A percentile compares a stretch with the other conserved stretches of the same genome.
phyloP scores from a whole-genome alignment of 2,329 filamentous ascomycete genomes.

The Talaromyces marneffei region DNA sequence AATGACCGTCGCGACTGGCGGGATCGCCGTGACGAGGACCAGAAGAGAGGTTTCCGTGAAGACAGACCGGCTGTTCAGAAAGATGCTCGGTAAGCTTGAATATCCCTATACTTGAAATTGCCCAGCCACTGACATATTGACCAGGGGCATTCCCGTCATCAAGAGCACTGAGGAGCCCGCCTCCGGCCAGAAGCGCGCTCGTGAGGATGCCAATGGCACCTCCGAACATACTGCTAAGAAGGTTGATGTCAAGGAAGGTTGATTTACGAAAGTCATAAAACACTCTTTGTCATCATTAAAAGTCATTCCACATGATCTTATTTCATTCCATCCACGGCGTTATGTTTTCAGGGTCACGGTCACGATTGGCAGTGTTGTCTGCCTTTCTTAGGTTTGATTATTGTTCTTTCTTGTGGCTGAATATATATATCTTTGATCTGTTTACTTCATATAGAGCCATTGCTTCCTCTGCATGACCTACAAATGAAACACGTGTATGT shows the following conservation, averaged over 20 bases:
- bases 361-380: constrained; percentile 1
- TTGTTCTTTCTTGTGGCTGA: constrained; percentile 13
- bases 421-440: not conserved
- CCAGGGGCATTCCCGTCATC: constrained; percentile 41
- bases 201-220: constrained; percentile 35
- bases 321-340: constrained; percentile 14
- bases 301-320: constrained; percentile 4
- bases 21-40: constrained; percentile 41
- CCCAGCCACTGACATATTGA: constrained; percentile 14
- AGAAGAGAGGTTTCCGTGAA: constrained; percentile 38
- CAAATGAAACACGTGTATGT: not conserved
- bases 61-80: constrained; percentile 30
- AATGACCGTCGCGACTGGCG: constrained; percentile 39
- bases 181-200: constrained; percentile 41
- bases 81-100: constrained; percentile 36
- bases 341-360: constrained; percentile 10
- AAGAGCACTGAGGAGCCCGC: constrained; percentile 29
- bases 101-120: not conserved
- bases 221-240: constrained; percentile 43
- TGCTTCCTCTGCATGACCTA: not conserved
- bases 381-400: constrained; percentile 15
- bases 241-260: constrained; percentile 41
- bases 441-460: constrained; percentile 3
- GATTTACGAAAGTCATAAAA: constrained; percentile 10
- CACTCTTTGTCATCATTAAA: not conserved